Evolutionary conservation across 441 rosid species (phyloP), one percentile per base, ranked within the genome.

Genomic region (Omphalea diandra): DNA sequence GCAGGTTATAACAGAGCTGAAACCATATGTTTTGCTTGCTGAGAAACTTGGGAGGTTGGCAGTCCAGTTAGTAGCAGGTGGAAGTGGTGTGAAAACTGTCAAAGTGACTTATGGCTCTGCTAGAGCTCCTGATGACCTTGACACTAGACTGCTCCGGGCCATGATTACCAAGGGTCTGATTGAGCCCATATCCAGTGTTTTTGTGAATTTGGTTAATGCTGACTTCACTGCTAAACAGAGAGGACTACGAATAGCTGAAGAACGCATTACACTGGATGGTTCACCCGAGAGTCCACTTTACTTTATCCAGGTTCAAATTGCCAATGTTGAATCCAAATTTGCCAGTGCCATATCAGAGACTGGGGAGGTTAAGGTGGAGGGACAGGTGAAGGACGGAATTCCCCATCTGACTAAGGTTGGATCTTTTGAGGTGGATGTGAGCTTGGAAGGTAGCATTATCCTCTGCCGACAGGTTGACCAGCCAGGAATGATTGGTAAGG

Each of bases 181-280:
- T 3, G 99, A 95, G 76, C 98, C 99, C 11, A 95, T 95, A 67
- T 93, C 99, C 73, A 66, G 73, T 63, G 90, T 86, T 26, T 89
- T 78, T 35, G 85, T 95, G 60, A 95, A 95, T 88, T 77, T 95
- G 73, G 98, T 95, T 49, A 95, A 95, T 73, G 99, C 99, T 2
- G 99, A 93, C 82, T 90, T 84, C 80, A 87, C 89, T 22, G 98
- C 99, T 38, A 95, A 95, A 78, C 99, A 95, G 79, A 90, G 93
- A 78, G 97, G 98, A 22, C 78, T 93, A 1, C 81, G 92, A 53
- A 83, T 95, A 60, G 80, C 90, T 32, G 97, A 95, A 86, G 97
- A 93, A 36, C 90, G 98, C 20, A 47, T 85, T 31, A 47, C 69
- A 35, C 79, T 87, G 18, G 92, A 93, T 55, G 83, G 92, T 2